phyloP scores from a whole-genome alignment of 129 eudicot species.

The Daucus carota region DNA sequence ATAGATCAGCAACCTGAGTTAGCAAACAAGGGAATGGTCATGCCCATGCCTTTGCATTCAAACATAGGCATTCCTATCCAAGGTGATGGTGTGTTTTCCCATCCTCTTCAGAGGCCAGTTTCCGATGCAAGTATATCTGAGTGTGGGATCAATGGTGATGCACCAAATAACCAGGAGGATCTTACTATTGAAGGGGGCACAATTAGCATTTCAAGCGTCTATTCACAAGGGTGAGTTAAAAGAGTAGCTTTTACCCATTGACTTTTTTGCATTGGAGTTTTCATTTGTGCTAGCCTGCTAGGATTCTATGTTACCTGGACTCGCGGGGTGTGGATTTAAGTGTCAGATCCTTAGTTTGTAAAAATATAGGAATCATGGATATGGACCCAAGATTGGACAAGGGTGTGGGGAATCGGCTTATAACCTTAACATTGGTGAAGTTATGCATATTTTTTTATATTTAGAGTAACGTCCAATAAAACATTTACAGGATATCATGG shows the following conservation, averaged over 20 bases:
- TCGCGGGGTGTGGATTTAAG: no score
- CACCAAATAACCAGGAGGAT: conserved; percentile 47
- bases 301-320: no score
- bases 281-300: background rate
- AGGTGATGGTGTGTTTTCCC: conserved; percentile 44
- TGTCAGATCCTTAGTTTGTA: no score
- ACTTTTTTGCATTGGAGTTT: background rate
- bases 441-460: no score
- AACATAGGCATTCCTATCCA: conserved; percentile 35
- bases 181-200: conserved; percentile 81
- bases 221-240: conserved; percentile 74
- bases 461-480: no score
- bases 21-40: conserved; percentile 37
- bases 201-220: conserved; percentile 79
- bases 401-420: no score
- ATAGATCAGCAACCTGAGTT: conserved; percentile 54
- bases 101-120: conserved; percentile 32
- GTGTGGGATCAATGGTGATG: conserved; percentile 35
- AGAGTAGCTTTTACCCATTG: background rate
- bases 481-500: no score
- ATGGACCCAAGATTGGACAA: no score
- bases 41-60: conserved; percentile 40
- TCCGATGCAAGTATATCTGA: conserved; percentile 47
- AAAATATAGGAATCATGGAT: no score
- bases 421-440: no score